A percentile compares a stretch with the other conserved stretches of the same genome.
Evolutionary conservation across 306 rosid species (phyloP).

Genomic region (Sesbania bispinosa): DNA sequence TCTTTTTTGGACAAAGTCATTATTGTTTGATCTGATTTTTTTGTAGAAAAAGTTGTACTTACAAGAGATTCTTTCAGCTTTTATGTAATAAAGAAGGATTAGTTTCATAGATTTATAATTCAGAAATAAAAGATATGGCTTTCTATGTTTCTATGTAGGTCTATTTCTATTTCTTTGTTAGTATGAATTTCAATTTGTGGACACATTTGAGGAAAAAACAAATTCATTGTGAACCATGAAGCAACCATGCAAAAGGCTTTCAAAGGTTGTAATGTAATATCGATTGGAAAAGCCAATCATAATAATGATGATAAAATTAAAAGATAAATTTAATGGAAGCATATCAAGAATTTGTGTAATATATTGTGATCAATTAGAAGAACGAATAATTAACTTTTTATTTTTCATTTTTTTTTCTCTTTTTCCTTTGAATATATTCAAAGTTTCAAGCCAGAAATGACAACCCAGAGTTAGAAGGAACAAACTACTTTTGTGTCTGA

Average conservation of each 20-base stretch:
- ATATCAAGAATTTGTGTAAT: background rate
- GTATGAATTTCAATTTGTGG: background rate
- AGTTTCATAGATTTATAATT: conserved; percentile 10
- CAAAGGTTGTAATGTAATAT: background rate
- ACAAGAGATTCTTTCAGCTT: background rate
- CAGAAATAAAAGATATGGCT: conserved; percentile 21
- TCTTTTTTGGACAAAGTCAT: background rate
- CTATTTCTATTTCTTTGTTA: background rate
- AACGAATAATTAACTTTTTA: too few relatives aligned
- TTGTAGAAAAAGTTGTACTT: background rate
- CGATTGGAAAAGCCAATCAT: background rate
- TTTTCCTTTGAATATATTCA: too few relatives aligned
- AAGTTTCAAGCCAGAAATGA: too few relatives aligned
- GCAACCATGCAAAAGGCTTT: background rate
- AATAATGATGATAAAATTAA: too few relatives aligned
- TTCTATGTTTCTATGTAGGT: background rate
- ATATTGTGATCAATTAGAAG: background rate
- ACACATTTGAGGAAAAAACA: background rate
- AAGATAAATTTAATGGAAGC: background rate
- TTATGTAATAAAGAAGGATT: too few relatives aligned
- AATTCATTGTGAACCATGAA: background rate
- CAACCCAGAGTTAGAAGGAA: too few relatives aligned
- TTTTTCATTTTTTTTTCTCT: too few relatives aligned
- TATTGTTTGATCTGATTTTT: background rate
- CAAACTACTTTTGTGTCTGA: too few relatives aligned